Conservation (phyloP, 306 rosid genomes). For the Calophaca sinica region DNA sequence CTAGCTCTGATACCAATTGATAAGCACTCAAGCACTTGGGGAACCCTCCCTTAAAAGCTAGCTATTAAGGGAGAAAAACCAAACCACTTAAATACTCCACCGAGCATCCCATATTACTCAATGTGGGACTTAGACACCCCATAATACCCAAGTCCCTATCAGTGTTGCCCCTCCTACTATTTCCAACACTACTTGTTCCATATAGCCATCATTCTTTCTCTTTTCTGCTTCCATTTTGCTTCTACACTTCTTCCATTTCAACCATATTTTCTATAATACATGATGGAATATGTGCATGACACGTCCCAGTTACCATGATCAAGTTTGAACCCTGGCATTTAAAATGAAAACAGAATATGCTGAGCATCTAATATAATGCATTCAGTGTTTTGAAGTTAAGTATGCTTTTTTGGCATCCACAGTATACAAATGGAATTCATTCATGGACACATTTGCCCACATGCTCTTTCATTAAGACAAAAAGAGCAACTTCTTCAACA, state of each 20-base stretch:
- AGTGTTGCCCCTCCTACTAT: constrained; percentile 12
- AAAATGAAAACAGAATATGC: constrained; percentile 24
- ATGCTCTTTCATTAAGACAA: constrained; percentile 26
- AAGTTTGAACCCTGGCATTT: constrained; percentile 26
- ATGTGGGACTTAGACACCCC: too few species aligned
- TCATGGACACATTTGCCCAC: not conserved
- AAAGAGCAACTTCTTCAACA: constrained; percentile 19
- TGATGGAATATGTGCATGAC: not conserved
- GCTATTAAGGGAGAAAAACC: too few species aligned
- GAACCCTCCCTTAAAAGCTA: too few species aligned
- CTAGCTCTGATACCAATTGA: too few species aligned
- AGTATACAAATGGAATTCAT: constrained; percentile 1
- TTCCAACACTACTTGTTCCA: constrained; percentile 4
- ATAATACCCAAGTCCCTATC: too few species aligned
- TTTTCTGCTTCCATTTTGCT: constrained; percentile 23
- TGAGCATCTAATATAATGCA: constrained; percentile 23
- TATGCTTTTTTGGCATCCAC: constrained; percentile 5
- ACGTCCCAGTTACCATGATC: constrained; percentile 18
- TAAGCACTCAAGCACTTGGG: too few species aligned
- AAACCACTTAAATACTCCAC: too few species aligned
- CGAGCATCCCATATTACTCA: too few species aligned
- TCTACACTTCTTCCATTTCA: constrained; percentile 2
- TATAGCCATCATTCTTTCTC: constrained; percentile 18
- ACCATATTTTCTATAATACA: not conserved
- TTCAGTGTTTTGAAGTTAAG: not conserved